Evolutionary conservation across 108 stramenopile genomes (phyloP).

Genomic region (Fragilaria radians): DNA sequence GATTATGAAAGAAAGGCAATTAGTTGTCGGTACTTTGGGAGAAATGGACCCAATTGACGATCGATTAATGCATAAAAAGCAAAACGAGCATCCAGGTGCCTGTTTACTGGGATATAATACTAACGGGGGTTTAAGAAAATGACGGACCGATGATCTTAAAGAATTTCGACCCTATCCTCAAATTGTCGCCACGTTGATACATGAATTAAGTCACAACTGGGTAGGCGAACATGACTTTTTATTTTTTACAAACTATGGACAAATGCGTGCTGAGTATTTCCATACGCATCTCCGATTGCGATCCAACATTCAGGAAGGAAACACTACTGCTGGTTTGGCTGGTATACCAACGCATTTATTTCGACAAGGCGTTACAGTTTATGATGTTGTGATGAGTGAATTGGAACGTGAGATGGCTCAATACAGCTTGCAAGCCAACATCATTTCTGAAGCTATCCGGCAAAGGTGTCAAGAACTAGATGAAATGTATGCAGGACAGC

Average conservation of each 20-base stretch:
- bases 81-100: constrained; percentile 34
- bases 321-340: too few relatives aligned
- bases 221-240: constrained; percentile 67
- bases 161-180: constrained; percentile 56
- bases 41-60: constrained; percentile 87
- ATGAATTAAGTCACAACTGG: constrained; percentile 80
- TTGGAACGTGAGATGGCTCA: too few relatives aligned
- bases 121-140: constrained; percentile 53
- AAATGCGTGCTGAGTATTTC: constrained; percentile 71
- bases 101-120: constrained; percentile 82
- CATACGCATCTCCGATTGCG: constrained; percentile 34
- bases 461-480: too few relatives aligned
- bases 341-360: too few relatives aligned
- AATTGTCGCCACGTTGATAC: constrained; percentile 58
- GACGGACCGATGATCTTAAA: constrained; percentile 54
- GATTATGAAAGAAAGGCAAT: constrained; percentile 50
- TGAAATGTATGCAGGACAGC: too few relatives aligned
- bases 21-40: constrained; percentile 62
- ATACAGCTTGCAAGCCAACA: too few relatives aligned
- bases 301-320: too few relatives aligned
- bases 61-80: constrained; percentile 55
- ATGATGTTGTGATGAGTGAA: not conserved
- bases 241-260: constrained; percentile 75
- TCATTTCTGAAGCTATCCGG: too few relatives aligned
- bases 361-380: too few relatives aligned